Evolutionary conservation across 257 asterid species (phyloP).

Genomic region (Euphrasia confusa): DNA sequence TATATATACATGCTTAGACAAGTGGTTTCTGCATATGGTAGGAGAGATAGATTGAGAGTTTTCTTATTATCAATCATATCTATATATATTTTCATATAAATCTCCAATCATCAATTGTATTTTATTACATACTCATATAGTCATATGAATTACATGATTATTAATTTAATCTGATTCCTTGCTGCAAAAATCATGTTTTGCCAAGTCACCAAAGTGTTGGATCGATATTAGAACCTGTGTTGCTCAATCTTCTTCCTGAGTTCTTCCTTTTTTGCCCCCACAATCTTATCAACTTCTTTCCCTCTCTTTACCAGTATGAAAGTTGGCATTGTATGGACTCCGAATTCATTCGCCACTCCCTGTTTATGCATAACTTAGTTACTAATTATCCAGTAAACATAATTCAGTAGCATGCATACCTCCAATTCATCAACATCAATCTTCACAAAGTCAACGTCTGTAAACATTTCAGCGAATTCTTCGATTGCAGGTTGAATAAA

Average conservation of each 20-base stretch:
- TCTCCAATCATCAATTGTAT: too few relatives aligned
- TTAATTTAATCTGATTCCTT: too few relatives aligned
- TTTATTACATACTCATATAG: too few relatives aligned
- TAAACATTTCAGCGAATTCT: slow-evolving; percentile 47
- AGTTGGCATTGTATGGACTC: slow-evolving; percentile 67
- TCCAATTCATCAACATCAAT: slow-evolving; percentile 65
- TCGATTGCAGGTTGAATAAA: slow-evolving; percentile 43
- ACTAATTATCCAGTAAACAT: too few relatives aligned
- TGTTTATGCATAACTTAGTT: slow-evolving; percentile 18
- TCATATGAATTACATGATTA: too few relatives aligned
- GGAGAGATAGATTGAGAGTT: slow-evolving; percentile 32
- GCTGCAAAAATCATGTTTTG: too few relatives aligned
- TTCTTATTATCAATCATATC: slow-evolving; percentile 1
- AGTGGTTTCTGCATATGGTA: slow-evolving; percentile 66
- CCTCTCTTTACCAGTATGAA: slow-evolving; percentile 62
- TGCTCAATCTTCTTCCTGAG: slow-evolving; percentile 52
- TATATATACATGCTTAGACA: slow-evolving; percentile 32
- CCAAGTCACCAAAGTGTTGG: not conserved
- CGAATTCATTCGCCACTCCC: slow-evolving; percentile 63
- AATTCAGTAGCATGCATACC: slow-evolving; percentile 36
- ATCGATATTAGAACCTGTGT: slow-evolving; percentile 30
- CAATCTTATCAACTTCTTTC: slow-evolving; percentile 49
- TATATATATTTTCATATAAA: too few relatives aligned
- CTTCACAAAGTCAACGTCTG: slow-evolving; percentile 62
- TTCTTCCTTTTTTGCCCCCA: slow-evolving; percentile 55